Base-by-base conservation (phyloP, 805 yeast genomes). In the Ogataea corticis region DNA sequence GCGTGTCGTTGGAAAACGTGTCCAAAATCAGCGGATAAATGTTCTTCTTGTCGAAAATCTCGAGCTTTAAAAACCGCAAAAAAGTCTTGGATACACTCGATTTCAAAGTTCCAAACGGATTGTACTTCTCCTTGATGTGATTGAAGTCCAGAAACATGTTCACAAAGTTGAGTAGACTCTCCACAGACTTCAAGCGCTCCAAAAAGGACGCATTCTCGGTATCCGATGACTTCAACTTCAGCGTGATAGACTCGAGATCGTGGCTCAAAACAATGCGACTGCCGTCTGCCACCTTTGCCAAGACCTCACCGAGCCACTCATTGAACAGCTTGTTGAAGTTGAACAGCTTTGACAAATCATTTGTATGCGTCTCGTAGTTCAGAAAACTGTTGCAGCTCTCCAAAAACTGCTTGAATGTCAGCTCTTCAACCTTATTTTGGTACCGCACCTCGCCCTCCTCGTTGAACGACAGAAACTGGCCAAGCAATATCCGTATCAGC, bases 11-110 rank as follows among this genome's bases (percentile, higher is more conserved):
- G 7, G 45, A 46, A 9, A 59, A 45, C 17, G 55, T 58, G 33
- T 54, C 59, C 14, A 58, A 25, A 11, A 65, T 56, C 25, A 65
- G 34, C 6, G 61, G 55, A 40, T 59, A 59, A 0, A 63, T 56
- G 28, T 62, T 61, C 2, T 44, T 42, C 2, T 49, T 23, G n/a
- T 48, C 44, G 38, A 65, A 63, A 2, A 64, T 52, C 28, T 49
- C 48, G 1, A n/a, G 15, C 30, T 59, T 59, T 13, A 64, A 28
- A 3, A 54, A 45, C 10, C 46, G 49, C 16, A 62, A 29, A 0
- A 63, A 12, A 1, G 43, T 29, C 44, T 61, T 63, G 2, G 56
- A 38, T 5, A 61, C 47, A 7, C 40, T 45, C 7, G 41, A 27
- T 36, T 57, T 56, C 16, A 61, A 23, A 10, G 50, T 44, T 4